Evolutionary conservation across 2,329 filamentous ascomycete genomes (phyloP), one percentile per base, ranked within the genome.

Genomic region (Fonsecaea erecta): DNA sequence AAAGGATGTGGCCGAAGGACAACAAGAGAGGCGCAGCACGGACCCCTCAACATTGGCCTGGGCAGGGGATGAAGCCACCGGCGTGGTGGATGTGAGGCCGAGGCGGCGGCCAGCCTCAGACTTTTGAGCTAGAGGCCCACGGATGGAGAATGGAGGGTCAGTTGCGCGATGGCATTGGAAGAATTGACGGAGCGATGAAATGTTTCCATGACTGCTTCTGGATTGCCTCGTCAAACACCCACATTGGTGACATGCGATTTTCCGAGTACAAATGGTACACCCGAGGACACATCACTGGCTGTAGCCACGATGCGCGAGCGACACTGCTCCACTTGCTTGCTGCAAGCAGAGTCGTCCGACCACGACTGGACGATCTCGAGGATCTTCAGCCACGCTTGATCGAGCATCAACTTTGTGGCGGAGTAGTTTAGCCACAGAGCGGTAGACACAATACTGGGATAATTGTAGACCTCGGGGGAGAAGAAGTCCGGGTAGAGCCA

Each of bases 361-460:
- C 73, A 56, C 14, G 76, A 51, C n/a, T 26, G 40, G 14, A 46
- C 30, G 11, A 65, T 30, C 73, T 68, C 40, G 8, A 73, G 68
- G 43, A 71, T 65, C 9, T 53, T 67, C 37, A 75, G 21, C 8
- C 67, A 67, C 35, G 70, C 69, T 52, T 68, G 71, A 55, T 68
- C 70, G 52, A 73, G 57, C 8, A 75, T 69, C 63, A 75, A 69
- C 53, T 65, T 65, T 6, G 63, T 70, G 16, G 72, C 54, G 51
- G 68, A 74, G 62, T 74, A 73, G n/a, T 67, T 66, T 16, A 48
- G 59, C 73, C 74, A 76, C 1, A 71, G 53, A 11, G 70, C 54
- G 5, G 73, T 70, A 61, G 73, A 66, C 24, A 56, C 63, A 26
- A 65, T 64, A 30, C 63, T 72, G 14, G 63, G 52, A 62, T 71